A percentile compares a stretch with the other conserved stretches of the same genome.
Evolutionary conservation across 257 asterid genomes (phyloP).

Genomic region (Scutellaria barbata): DNA sequence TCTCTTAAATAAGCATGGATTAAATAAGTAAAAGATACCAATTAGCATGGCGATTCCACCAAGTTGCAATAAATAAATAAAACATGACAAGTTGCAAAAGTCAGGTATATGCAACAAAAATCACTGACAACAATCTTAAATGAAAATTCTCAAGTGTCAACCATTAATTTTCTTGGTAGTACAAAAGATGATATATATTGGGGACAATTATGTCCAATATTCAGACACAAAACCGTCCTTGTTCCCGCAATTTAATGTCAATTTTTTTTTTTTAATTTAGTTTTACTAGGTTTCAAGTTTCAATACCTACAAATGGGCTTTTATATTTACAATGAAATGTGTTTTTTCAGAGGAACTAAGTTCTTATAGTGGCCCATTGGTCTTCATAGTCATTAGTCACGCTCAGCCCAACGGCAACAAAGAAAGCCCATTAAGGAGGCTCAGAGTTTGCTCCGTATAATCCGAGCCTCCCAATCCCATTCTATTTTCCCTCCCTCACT

Average conservation of each 20-base stretch:
- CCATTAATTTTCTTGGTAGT: background rate
- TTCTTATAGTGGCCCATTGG: no score
- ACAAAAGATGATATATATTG: background rate
- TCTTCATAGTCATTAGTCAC: background rate
- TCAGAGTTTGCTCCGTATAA: slow-evolving; percentile 17
- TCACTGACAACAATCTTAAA: background rate
- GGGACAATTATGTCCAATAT: background rate
- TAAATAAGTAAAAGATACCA: no score
- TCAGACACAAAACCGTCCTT: background rate
- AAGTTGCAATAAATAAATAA: background rate
- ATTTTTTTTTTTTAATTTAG: background rate
- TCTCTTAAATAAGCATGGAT: no score
- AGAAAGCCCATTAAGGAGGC: slow-evolving; percentile 8
- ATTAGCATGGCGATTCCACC: no score
- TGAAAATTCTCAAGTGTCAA: background rate
- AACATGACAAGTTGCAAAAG: background rate
- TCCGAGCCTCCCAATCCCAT: slow-evolving; percentile 14
- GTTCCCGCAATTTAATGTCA: background rate
- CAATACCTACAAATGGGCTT: background rate
- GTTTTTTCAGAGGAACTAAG: no score
- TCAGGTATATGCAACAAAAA: background rate
- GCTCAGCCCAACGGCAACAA: background rate
- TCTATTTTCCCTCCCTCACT: slow-evolving; percentile 31
- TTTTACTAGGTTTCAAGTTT: background rate
- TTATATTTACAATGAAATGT: no score